Evolutionary conservation across 2,329 filamentous ascomycete genomes (phyloP), one percentile per base, ranked within the genome.

Genomic region (Pyrenophora teres): DNA sequence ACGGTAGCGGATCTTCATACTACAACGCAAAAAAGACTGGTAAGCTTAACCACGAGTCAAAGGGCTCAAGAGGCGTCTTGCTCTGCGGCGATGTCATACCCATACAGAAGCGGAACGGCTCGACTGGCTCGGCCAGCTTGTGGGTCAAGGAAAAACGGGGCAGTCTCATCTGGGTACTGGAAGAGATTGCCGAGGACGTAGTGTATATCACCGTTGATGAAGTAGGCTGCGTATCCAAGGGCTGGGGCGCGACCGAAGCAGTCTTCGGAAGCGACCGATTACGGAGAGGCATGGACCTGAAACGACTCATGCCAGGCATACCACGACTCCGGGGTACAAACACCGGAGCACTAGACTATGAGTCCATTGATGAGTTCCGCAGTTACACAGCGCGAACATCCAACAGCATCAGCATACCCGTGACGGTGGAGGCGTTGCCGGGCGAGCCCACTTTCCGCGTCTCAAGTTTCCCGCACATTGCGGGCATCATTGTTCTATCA

Each of bases 91-190:
- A 99, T 71, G 93, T 99, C n/a, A 91, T 99, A 15, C 94, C 94
- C 0, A 99, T 99, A 53, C 89, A 92, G 71, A 99, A 97, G 75
- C 86, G 94, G 54, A 96, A 99, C 66, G 94, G 94, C 3, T 84
- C 88, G 9, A 93, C 88, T 4, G 94, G 94, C 2, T 92, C 94
- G 51, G 94, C 94, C 32, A 97, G 92, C 74, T 78, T 99, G 33
- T 99, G 94, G 94, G 94, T 99, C 3, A 99, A 99, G 77, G 94
- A 99, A 74, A 99, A 99, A 75, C 85, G 88, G 41, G 87, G 91
- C 45, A 92, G 93, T 8, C 77, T 99, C 53, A 97, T 99, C 54
- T 99, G 94, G 94, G 94, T 99, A 7, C 77, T 99, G 2, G 94
- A 99, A 72, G 94, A 99, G 75, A 97, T 99, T 54, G 90, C 93